Conservation (phyloP, 108 stramenopile species). For the Cyclotella atomus region DNA sequence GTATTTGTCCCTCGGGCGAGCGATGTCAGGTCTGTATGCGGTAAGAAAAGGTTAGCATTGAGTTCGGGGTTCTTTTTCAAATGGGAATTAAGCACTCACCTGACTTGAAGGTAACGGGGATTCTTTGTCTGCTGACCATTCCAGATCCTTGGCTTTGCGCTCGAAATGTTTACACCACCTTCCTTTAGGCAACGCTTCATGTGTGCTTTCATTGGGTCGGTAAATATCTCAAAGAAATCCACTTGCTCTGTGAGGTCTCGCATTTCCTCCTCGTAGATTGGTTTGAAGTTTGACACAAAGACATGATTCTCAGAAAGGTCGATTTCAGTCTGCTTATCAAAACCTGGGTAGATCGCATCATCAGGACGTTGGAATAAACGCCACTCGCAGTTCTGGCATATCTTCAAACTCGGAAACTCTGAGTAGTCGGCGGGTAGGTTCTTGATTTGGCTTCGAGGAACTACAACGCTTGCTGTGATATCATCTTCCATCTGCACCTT, state of each 20-base stretch:
- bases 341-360: constrained; percentile 61
- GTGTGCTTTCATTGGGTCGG: constrained; percentile 61
- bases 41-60: no score
- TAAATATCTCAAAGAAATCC: constrained; percentile 63
- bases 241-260: constrained; percentile 55
- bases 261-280: constrained; percentile 57
- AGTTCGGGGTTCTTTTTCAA: no score
- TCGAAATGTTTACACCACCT: constrained; percentile 53
- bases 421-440: constrained; percentile 51
- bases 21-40: constrained; percentile 58
- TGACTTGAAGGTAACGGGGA: constrained; percentile 62
- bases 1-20: constrained; percentile 50
- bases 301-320: constrained; percentile 51
- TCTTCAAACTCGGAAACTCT: constrained; percentile 52
- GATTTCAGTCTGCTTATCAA: constrained; percentile 59
- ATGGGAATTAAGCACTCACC: no score
- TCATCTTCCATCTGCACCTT: constrained; percentile 75
- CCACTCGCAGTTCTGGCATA: constrained; percentile 63
- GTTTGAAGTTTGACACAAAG: constrained; percentile 62
- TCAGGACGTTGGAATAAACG: constrained; percentile 66
- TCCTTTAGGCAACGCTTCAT: constrained; percentile 53
- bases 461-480: constrained; percentile 64
- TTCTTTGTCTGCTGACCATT: constrained; percentile 58
- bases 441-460: constrained; percentile 54
- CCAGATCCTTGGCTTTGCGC: constrained; percentile 60